Evolutionary conservation across 108 stramenopile genomes (phyloP).

Genomic region (Nitzschia palea): DNA sequence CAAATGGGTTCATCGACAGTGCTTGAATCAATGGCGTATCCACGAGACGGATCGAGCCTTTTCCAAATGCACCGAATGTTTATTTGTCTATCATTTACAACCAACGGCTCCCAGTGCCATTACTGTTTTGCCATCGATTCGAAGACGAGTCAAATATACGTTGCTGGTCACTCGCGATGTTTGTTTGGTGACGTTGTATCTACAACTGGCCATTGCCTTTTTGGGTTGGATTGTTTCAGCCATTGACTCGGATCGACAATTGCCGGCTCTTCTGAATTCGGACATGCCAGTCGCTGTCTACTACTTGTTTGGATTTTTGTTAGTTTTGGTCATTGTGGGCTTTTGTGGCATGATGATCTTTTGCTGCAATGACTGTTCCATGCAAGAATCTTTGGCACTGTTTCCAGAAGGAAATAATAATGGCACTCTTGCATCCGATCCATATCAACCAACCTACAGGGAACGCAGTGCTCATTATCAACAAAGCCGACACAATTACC

Average conservation of each 20-base stretch:
- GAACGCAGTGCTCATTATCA: neutral
- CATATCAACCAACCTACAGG: neutral
- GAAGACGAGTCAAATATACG: conserved; percentile 11
- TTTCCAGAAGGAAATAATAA: neutral
- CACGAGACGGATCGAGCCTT: conserved; percentile 31
- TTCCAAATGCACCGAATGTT: conserved; percentile 38
- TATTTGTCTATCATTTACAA: conserved; percentile 27
- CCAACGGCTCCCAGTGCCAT: neutral
- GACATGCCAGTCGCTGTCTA: neutral
- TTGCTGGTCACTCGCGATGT: conserved; percentile 21
- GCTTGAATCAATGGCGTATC: conserved; percentile 38
- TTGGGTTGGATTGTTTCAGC: neutral
- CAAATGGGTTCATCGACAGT: conserved; percentile 42
- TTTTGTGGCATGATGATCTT: conserved; percentile 14
- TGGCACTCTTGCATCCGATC: no score
- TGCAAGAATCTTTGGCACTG: neutral
- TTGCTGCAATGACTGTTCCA: conserved; percentile 8
- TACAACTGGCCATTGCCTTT: conserved; percentile 10
- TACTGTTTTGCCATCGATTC: neutral
- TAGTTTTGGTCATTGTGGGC: conserved; percentile 14
- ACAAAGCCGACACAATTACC: neutral
- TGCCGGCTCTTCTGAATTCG: neutral
- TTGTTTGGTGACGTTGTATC: conserved; percentile 3
- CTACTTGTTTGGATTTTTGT: conserved; percentile 18
- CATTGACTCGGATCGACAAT: neutral